Evolutionary conservation across 208 protist species (phyloP).

Genomic region (Balamuthia mandrillaris): DNA sequence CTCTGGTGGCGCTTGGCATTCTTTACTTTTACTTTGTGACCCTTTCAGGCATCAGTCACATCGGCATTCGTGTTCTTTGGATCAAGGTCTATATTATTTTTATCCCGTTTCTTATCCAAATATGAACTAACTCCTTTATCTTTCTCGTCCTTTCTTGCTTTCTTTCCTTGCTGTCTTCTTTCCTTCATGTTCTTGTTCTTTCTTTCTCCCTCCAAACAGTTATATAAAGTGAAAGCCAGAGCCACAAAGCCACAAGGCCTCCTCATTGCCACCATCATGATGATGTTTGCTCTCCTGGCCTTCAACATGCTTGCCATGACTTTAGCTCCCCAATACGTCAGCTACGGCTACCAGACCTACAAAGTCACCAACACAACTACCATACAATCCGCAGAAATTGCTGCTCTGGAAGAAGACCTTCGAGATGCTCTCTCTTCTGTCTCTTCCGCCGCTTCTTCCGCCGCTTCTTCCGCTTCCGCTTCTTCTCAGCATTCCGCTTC

Average conservation of each 20-base stretch:
- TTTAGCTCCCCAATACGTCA: slow-evolving; percentile 22
- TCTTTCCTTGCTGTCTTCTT: background rate
- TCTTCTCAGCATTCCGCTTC: background rate
- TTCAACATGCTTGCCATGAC: slow-evolving; percentile 30
- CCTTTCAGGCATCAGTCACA: slow-evolving; percentile 21
- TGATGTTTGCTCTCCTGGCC: slow-evolving; percentile 36
- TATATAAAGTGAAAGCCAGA: background rate
- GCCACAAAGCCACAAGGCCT: background rate
- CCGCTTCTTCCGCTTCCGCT: background rate
- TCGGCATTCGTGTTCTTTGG: slow-evolving; percentile 36
- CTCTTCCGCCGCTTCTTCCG: too few relatives aligned
- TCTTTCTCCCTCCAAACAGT: too few relatives aligned
- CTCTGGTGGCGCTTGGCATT: background rate
- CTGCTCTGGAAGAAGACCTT: too few relatives aligned
- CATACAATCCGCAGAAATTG: too few relatives aligned
- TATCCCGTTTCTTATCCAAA: background rate
- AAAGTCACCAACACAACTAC: too few relatives aligned
- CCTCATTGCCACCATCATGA: slow-evolving; percentile 27
- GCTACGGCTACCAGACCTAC: slow-evolving; percentile 34
- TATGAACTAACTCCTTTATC: background rate
- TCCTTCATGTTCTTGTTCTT: background rate
- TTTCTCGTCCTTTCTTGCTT: background rate
- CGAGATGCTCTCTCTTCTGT: too few relatives aligned
- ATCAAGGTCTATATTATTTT: slow-evolving; percentile 11
- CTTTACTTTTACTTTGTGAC: slow-evolving; percentile 39